Percentiles rank a stretch among this genome's conserved stretches.
Evolutionary conservation across 495 filamentous ascomycete genomes (phyloP).

Genomic region (Rhypophila decipiens): DNA sequence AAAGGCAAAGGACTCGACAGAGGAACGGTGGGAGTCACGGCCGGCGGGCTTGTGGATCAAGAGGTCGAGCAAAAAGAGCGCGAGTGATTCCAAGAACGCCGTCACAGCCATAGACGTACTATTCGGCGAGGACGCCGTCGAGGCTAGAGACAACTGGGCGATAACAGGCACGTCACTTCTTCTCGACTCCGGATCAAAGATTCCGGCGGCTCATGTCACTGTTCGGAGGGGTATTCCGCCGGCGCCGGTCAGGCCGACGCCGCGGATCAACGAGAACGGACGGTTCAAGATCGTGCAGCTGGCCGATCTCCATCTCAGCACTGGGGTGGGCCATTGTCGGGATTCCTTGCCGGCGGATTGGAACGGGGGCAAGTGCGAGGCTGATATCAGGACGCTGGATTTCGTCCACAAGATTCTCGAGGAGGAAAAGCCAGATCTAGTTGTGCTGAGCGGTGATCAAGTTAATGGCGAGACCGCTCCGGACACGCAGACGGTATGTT

Average conservation of each 20-base stretch:
- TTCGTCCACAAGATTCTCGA: conserved; percentile 79
- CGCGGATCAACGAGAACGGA: conserved; percentile 76
- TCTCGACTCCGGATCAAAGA: conserved; percentile 54
- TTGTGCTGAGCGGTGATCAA: conserved; percentile 87
- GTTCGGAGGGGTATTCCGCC: conserved; percentile 63
- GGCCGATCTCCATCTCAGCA: conserved; percentile 86
- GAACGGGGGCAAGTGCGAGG: conserved; percentile 75
- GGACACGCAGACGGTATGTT: conserved; percentile 71
- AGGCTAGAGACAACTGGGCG: conserved; percentile 77
- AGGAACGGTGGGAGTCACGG: conserved; percentile 72
- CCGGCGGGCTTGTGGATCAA: conserved; percentile 83
- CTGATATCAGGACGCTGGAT: conserved; percentile 84
- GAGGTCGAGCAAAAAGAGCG: conserved; percentile 65
- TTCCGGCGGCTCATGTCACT: conserved; percentile 63
- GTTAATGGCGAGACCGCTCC: conserved; percentile 89
- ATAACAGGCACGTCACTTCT: conserved; percentile 64
- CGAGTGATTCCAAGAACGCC: conserved; percentile 68
- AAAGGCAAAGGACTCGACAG: conserved; percentile 19
- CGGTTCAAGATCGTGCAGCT: conserved; percentile 96
- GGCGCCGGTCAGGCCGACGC: conserved; percentile 57
- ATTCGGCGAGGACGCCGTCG: conserved; percentile 89
- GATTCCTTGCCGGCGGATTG: conserved; percentile 69
- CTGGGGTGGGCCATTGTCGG: conserved; percentile 76
- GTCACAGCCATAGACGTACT: conserved; percentile 85
- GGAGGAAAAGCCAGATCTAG: conserved; percentile 85